Conservation (phyloP, 2,329 filamentous ascomycete species). For the Diaporthe citri region DNA sequence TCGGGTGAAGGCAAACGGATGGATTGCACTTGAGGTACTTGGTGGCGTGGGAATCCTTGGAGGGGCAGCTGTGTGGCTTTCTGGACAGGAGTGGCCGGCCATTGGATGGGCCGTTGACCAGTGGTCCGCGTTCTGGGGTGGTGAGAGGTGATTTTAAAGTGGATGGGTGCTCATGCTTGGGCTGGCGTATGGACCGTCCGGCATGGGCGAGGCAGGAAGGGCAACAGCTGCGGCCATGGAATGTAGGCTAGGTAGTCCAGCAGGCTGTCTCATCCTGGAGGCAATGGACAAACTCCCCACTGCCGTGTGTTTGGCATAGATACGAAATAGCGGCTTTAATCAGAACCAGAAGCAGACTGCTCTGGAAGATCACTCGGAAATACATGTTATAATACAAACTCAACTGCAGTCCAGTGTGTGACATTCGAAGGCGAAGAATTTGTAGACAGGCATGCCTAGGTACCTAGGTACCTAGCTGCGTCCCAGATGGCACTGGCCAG, state of each 20-base stretch:
- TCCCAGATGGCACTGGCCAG: too few relatives aligned
- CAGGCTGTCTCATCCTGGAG: slow-evolving; percentile 4
- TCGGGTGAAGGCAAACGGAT: slow-evolving; percentile 73
- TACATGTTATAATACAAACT: background rate
- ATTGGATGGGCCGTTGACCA: slow-evolving; percentile 46
- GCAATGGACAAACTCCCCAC: slow-evolving; percentile 10
- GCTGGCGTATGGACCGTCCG: background rate
- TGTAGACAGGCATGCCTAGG: background rate
- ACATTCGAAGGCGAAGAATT: background rate
- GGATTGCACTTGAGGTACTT: slow-evolving; percentile 78
- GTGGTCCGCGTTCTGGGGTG: slow-evolving; percentile 49
- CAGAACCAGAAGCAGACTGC: slow-evolving; percentile 3
- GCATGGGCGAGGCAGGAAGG: background rate
- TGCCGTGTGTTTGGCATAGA: slow-evolving; percentile 13
- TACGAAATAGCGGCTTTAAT: slow-evolving; percentile 19
- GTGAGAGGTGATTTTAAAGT: slow-evolving; percentile 38
- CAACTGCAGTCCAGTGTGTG: background rate
- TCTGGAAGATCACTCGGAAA: background rate
- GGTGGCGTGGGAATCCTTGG: slow-evolving; percentile 81
- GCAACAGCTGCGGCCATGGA: background rate
- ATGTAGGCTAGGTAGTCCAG: background rate
- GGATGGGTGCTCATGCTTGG: background rate
- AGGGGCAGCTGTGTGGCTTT: slow-evolving; percentile 75
- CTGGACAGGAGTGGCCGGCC: slow-evolving; percentile 46
- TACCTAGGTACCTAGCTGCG: too few relatives aligned